Evolutionary conservation across 306 rosid genomes (phyloP).

Genomic region (Fragaria ananassa): DNA sequence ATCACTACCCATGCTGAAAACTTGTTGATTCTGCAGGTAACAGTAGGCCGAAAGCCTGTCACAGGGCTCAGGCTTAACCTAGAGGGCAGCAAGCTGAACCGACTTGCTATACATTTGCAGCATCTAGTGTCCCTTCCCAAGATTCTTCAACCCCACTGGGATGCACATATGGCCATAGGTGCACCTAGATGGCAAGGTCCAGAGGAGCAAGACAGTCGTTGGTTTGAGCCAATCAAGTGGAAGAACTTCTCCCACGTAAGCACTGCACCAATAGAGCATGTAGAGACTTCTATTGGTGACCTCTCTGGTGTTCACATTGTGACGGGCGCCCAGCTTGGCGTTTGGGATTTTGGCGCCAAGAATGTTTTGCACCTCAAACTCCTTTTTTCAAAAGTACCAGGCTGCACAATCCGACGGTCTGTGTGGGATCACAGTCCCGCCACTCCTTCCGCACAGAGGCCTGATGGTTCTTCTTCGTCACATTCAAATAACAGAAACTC

Average conservation of each 20-base stretch:
- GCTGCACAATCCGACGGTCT: constrained; percentile 89
- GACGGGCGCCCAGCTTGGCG: constrained; percentile 97
- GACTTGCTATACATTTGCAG: constrained; percentile 86
- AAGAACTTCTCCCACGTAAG: constrained; percentile 99
- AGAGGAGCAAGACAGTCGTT: constrained; percentile 98
- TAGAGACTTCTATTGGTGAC: constrained; percentile 87
- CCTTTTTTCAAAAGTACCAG: constrained; percentile 90
- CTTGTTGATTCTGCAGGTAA: constrained; percentile 58
- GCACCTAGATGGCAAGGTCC: constrained; percentile 99
- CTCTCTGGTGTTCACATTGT: constrained; percentile 95
- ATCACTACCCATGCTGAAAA: constrained; percentile 21
- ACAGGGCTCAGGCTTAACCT: constrained; percentile 89
- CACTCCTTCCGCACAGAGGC: constrained; percentile 36
- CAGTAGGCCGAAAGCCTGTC: constrained; percentile 95
- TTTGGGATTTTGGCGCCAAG: constrained; percentile 95
- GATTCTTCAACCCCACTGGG: constrained; percentile 95
- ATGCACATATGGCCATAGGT: constrained; percentile 83
- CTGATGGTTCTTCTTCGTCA: constrained; percentile 79
- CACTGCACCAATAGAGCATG: constrained; percentile 91
- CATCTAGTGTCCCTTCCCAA: constrained; percentile 93
- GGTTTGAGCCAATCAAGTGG: constrained; percentile 99
- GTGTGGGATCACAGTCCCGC: constrained; percentile 98
- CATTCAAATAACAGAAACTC: constrained; percentile 40
- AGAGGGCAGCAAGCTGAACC: constrained; percentile 84
- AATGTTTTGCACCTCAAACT: constrained; percentile 90